Evolutionary conservation across 331 rosid genomes (phyloP), one percentile per base, ranked within the genome.

Genomic region (Malus hybrid): DNA sequence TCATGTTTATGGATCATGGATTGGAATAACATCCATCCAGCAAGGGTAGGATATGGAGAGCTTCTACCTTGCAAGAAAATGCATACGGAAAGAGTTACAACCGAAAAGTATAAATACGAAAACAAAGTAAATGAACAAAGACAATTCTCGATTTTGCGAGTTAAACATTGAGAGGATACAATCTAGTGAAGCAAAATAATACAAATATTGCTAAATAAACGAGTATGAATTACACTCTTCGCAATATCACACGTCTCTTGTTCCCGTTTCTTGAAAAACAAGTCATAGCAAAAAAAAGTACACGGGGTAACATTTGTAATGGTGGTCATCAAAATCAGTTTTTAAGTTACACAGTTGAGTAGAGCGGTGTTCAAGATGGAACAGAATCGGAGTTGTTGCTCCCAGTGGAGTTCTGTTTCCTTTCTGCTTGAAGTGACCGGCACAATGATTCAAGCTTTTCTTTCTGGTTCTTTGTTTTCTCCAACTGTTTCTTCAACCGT

Each of bases 391-490:
- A 73, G 82, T 77, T 86, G 80, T 82, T 86, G 89, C 86, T 83
- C 71, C 83, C 91, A 3, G 76, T 65, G 19, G 79, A 86, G 83
- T 52, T 85, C 39, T 85, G 90, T 77, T 90, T 93, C 90, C 97
- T 88, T 78, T 93, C 98, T 60, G 97, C 98, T 83, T 87, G 96
- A 71, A 93, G 97, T 4, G 89, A 93, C 70, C 97, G 76, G 82
- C 98, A 93, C 81, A 93, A 73, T 1, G 97, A 91, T 78, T 91
- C 98, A 0, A 93, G 93, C 80, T 81, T 93, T 56, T 86, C 95
- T 77, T 93, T 93, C 87, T 93, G 96, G 32, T 90, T 91, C 85
- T 90, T 90, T 0, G 92, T 87, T 84, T 85, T 93, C 86, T 85
- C 91, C 80, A 93, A 80, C 59, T 86, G 96, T 77, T 91, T 91